A percentile compares a stretch with the other conserved stretches of the same genome.
Evolutionary conservation across 225 moss, liverwort and hornwort genomes (phyloP).

Genomic region (Sphagnum tenellum): DNA sequence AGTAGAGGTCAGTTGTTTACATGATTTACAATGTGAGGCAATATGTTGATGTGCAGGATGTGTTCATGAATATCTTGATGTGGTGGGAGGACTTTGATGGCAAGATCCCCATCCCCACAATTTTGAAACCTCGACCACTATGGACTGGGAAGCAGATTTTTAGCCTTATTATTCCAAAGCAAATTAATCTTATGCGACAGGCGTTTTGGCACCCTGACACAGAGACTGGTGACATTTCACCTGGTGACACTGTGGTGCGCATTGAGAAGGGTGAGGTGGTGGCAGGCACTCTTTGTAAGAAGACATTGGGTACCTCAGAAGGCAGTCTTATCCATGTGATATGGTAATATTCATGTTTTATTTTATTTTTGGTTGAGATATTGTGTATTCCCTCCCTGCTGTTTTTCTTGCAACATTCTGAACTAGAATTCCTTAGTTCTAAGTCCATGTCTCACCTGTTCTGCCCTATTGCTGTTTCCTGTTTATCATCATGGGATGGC

Average conservation of each 20-base stretch:
- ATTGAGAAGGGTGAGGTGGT: constrained; percentile 96
- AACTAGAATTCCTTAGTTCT: too few species aligned
- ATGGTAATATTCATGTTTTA: constrained; percentile 36
- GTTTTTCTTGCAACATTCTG: too few species aligned
- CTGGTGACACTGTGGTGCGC: constrained; percentile 87
- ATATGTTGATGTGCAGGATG: constrained; percentile 49
- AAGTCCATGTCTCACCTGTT: too few species aligned
- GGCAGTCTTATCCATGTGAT: constrained; percentile 99
- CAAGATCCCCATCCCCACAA: constrained; percentile 94
- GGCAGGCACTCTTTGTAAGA: constrained; percentile 89
- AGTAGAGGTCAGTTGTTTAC: too few species aligned
- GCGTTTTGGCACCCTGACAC: constrained; percentile 89
- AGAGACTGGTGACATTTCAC: constrained; percentile 82
- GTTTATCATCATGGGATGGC: background rate
- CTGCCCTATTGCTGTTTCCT: background rate
- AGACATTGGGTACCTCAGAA: constrained; percentile 82
- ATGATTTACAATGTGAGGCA: too few species aligned
- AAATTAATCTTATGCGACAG: constrained; percentile 94
- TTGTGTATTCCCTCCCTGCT: too few species aligned
- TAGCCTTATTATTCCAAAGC: constrained; percentile 94
- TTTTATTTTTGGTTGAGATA: too few species aligned
- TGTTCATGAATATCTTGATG: constrained; percentile 96
- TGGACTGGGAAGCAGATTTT: constrained; percentile 99
- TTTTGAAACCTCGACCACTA: constrained; percentile 89
- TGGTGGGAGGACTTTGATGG: constrained; percentile 99